Base-by-base conservation (phyloP, 2,329 filamentous ascomycete genomes). In the Clonostachys sp. region DNA sequence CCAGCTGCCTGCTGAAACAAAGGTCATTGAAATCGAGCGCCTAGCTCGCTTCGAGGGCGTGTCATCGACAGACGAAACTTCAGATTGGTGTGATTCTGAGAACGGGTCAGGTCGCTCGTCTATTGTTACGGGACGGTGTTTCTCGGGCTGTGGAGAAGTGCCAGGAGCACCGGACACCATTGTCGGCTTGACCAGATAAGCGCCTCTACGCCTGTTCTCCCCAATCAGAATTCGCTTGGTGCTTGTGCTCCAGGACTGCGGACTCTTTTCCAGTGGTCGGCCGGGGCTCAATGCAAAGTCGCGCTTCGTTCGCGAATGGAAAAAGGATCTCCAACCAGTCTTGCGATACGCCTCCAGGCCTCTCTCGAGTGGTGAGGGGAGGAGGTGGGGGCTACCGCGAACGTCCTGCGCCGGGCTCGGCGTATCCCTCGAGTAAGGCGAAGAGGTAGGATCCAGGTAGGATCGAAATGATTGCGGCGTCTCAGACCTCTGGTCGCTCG, bases 401-500 rank as follows among this genome's bases (percentile, higher is more conserved):
- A 8, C 24, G 24, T 30, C 24, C 24, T 30, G 24, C 9, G 24
- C 24, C 24, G 24, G 24, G 24, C 30, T 14, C 17, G 52, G 48
- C 18, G 52, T 54, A 14, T 61, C 57, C n/a, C 34, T 14, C 17
- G 41, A 30, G 20, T 34, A 14, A 3, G 34, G 35, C 24, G 43
- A 34, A 30, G 46, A 48, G 30, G 20, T 18, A 40, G 41, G 45
- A 24, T 61, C 57, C 20, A 58, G 54, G 47, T 63, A 57, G 14
- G 62, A 59, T 46, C 68, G 63, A 30, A 70, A 30, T 30, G 24
- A 62, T 51, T 83, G 77, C 30, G 89, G 68, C 2, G 85, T 89
- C 34, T 81, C 83, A 42, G 85, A 87, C 56, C 88, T 77, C 61
- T 91, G 86, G 59, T 91, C 87, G 62, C 87, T 91, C 16, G 88